Evolutionary conservation across 2,329 filamentous ascomycete genomes (phyloP).

Genomic region (Gremmenia infestans): DNA sequence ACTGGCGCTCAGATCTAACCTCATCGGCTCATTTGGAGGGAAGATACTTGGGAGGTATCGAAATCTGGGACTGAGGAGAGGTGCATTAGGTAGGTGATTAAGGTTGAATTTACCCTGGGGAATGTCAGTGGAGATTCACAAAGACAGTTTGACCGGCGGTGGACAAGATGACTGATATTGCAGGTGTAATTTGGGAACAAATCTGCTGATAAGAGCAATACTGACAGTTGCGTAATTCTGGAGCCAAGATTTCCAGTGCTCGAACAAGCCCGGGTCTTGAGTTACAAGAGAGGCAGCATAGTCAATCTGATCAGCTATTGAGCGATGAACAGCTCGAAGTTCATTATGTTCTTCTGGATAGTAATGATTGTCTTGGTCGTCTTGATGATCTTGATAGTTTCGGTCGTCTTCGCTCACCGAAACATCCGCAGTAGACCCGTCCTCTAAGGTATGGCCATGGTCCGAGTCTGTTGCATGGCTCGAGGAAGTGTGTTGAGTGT

Average conservation of each 20-base stretch:
- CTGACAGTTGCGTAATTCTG: background rate
- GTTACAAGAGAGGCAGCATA: background rate
- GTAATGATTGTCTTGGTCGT: background rate
- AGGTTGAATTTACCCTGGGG: background rate
- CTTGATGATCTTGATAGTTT: background rate
- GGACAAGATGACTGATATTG: too few species aligned
- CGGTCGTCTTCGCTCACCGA: background rate
- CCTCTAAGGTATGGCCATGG: background rate
- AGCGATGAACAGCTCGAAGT: background rate
- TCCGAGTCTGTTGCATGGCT: background rate
- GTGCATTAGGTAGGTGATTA: background rate
- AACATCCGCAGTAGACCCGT: background rate
- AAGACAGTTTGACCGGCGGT: background rate
- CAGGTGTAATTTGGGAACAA: too few species aligned
- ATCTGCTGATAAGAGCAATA: background rate
- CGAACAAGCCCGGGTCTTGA: background rate
- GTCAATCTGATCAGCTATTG: background rate
- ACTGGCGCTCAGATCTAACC: slow-evolving; percentile 19
- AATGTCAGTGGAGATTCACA: background rate
- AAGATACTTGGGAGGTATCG: slow-evolving; percentile 27
- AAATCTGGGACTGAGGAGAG: background rate
- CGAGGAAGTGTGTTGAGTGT: background rate
- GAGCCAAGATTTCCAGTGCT: background rate
- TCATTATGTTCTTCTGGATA: background rate
- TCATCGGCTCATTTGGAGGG: slow-evolving; percentile 26